phyloP scores from a whole-genome alignment of 306 rosid genomes.

The Vigna nakashimae region DNA sequence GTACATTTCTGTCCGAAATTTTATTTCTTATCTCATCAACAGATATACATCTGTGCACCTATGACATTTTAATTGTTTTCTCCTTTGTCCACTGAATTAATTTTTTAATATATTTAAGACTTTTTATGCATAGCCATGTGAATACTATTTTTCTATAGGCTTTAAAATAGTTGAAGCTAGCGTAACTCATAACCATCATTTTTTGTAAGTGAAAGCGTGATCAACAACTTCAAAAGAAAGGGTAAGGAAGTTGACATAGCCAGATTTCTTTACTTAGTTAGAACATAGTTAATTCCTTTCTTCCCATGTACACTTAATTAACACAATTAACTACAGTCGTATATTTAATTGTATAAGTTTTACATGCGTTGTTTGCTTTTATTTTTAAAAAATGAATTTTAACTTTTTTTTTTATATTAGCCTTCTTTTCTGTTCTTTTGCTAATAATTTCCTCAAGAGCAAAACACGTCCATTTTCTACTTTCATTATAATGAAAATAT shows the following conservation, averaged over 20 bases:
- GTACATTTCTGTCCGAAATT: constrained; percentile 40
- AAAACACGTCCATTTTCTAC: background rate
- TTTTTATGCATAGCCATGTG: background rate
- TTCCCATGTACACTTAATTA: background rate
- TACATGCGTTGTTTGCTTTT: background rate
- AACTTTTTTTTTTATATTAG: background rate
- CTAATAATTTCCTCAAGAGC: background rate
- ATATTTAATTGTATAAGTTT: background rate
- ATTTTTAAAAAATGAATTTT: background rate
- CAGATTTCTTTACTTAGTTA: background rate
- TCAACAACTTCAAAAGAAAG: background rate
- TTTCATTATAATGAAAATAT: background rate
- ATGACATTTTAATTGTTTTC: background rate
- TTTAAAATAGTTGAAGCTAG: constrained; percentile 17
- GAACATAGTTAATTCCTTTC: background rate
- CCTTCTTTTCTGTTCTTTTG: background rate
- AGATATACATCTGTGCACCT: background rate
- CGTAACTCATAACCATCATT: background rate
- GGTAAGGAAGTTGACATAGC: background rate
- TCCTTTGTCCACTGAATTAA: background rate
- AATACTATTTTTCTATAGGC: background rate
- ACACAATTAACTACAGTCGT: background rate
- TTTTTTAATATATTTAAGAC: background rate
- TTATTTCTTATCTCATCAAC: background rate
- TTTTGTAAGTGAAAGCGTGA: background rate